Conservation (phyloP, 768 basidiomycete genomes). For the Lactarius vividus region DNA sequence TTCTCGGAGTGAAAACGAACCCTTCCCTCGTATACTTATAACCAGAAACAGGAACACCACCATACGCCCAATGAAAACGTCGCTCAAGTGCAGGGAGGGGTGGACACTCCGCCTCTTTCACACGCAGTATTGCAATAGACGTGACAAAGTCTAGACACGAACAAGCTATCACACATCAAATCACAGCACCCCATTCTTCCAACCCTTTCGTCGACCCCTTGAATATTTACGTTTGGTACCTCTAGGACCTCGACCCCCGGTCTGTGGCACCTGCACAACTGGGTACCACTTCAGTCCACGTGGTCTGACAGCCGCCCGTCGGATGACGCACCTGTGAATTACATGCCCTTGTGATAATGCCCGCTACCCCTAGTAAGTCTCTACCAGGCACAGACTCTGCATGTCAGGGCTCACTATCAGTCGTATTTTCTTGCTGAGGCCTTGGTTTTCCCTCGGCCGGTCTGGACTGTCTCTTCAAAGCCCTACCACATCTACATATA, state of each 20-base stretch:
- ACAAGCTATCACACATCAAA: not conserved
- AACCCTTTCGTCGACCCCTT: constrained; percentile 7
- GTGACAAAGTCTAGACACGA: not conserved
- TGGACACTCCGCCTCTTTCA: not conserved
- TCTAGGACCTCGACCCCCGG: constrained; percentile 5
- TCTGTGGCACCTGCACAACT: not conserved
- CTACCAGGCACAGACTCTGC: not conserved
- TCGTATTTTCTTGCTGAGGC: too few species aligned
- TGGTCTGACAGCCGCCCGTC: not conserved
- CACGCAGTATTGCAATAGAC: constrained; percentile 1
- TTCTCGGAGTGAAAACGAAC: too few species aligned
- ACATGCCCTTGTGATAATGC: not conserved
- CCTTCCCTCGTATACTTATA: not conserved
- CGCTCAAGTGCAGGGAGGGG: not conserved
- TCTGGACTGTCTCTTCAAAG: not conserved
- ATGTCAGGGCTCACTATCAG: not conserved
- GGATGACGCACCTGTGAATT: not conserved
- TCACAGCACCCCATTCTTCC: constrained; percentile 2
- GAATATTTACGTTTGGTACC: not conserved
- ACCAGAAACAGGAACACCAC: not conserved
- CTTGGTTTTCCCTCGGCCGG: not conserved
- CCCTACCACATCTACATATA: not conserved
- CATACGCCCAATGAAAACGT: constrained; percentile 3
- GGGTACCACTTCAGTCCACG: not conserved
- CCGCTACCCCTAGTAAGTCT: not conserved